phyloP scores from a whole-genome alignment of 2,329 filamentous ascomycete species.

The Fusarium sambucinum region DNA sequence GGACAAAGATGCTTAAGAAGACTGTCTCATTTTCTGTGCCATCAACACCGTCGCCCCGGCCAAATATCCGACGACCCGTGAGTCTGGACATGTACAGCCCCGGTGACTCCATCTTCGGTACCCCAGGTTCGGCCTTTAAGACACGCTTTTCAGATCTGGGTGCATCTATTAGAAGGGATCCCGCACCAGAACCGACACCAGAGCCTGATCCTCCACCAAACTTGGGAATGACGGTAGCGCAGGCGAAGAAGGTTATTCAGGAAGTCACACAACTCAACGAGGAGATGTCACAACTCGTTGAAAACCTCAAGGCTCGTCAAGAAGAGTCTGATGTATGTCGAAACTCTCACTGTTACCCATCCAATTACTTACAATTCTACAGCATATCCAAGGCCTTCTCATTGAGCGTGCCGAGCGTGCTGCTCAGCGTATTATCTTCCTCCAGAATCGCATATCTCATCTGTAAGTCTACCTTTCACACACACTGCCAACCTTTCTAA shows the following conservation, averaged over 20 bases:
- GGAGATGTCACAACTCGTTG: slow-evolving; percentile 63
- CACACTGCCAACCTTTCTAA: slow-evolving; percentile 7
- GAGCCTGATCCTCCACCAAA: slow-evolving; percentile 48
- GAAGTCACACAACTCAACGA: slow-evolving; percentile 59
- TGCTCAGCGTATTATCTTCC: slow-evolving; percentile 68
- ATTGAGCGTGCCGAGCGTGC: slow-evolving; percentile 69
- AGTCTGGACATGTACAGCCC: slow-evolving; percentile 48
- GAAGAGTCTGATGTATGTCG: slow-evolving; percentile 69
- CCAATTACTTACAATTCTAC: slow-evolving; percentile 42
- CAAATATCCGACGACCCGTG: slow-evolving; percentile 33
- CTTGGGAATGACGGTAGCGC: slow-evolving; percentile 50
- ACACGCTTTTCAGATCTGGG: slow-evolving; percentile 57
- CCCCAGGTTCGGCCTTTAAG: slow-evolving; percentile 54
- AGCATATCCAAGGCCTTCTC: slow-evolving; percentile 73
- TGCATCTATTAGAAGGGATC: slow-evolving; percentile 50
- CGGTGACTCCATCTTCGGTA: slow-evolving; percentile 51
- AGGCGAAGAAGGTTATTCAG: slow-evolving; percentile 55
- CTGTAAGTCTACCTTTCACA: slow-evolving; percentile 58
- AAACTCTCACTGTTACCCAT: slow-evolving; percentile 14
- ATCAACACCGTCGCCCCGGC: slow-evolving; percentile 36
- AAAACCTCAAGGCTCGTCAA: slow-evolving; percentile 65
- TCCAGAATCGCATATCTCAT: slow-evolving; percentile 69
- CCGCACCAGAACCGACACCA: slow-evolving; percentile 46
- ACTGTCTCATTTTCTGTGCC: slow-evolving; percentile 41
- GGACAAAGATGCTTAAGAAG: slow-evolving; percentile 40